A percentile compares a stretch with the other conserved stretches of the same genome.
phyloP scores from a whole-genome alignment of 139 green algal genomes.

The Chlorella sp. region DNA sequence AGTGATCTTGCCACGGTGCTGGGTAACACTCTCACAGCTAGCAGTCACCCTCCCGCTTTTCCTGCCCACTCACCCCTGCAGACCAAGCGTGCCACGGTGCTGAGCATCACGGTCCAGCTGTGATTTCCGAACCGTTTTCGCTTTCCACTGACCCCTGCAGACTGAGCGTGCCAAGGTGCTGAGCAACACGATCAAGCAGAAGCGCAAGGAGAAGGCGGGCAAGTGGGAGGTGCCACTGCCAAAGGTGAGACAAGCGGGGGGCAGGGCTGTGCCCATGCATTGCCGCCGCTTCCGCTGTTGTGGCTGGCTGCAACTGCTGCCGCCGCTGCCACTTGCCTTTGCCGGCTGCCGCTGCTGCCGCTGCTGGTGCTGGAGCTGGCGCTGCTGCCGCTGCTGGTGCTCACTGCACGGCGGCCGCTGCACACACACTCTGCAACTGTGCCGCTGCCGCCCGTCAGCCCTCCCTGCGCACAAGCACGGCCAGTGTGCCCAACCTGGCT shows the following conservation, averaged over 20 bases:
- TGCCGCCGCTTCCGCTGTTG: too few relatives aligned
- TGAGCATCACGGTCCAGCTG: too few relatives aligned
- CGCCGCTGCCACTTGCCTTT: too few relatives aligned
- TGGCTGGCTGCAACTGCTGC: background rate
- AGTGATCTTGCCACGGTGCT: slow-evolving; percentile 97
- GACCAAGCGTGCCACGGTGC: too few relatives aligned
- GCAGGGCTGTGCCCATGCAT: too few relatives aligned
- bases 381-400: background rate
- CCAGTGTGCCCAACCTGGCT: background rate
- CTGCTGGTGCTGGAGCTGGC: too few relatives aligned
- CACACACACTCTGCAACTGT: too few relatives aligned
- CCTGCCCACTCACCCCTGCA: too few relatives aligned
- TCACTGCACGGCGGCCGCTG: too few relatives aligned
- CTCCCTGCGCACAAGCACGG: background rate
- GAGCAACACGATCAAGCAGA: slow-evolving; percentile 99
- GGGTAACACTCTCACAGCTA: slow-evolving; percentile 99
- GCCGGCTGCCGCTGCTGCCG: too few relatives aligned
- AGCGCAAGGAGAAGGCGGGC: slow-evolving; percentile 99
- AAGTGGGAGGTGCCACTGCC: slow-evolving; percentile 99
- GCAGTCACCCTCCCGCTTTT: too few relatives aligned
- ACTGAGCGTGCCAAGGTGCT: slow-evolving; percentile 97
- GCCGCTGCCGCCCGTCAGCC: background rate
- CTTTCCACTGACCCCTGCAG: slow-evolving; percentile 46
- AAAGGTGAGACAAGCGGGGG: slow-evolving; percentile 76
- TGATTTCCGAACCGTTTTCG: too few relatives aligned